phyloP scores from a whole-genome alignment of 129 eudicot genomes.

The Sambucus nigra region DNA sequence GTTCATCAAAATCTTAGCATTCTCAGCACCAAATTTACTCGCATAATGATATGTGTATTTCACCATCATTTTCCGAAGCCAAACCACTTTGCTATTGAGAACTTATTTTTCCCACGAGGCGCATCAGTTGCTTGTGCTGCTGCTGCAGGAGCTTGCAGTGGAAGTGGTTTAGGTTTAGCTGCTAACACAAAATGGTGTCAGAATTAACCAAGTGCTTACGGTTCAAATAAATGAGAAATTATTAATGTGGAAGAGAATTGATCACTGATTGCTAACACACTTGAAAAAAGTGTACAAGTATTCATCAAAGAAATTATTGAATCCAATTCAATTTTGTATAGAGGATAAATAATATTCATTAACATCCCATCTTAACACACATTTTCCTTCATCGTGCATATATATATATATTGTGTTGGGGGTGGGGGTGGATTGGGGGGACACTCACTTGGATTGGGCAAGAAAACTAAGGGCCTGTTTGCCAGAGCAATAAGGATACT shows the following conservation, averaged over 20 bases:
- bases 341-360: too few relatives aligned
- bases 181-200: slow-evolving; percentile 11
- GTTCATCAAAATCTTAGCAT: not conserved
- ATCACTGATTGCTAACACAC: not conserved
- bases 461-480: too few relatives aligned
- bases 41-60: slow-evolving; percentile 11
- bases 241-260: not conserved
- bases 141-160: slow-evolving; percentile 32
- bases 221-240: not conserved
- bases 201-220: not conserved
- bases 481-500: too few relatives aligned
- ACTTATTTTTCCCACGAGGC: slow-evolving; percentile 51
- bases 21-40: slow-evolving; percentile 3
- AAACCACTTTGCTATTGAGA: slow-evolving; percentile 64
- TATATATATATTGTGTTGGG: too few relatives aligned
- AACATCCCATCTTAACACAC: too few relatives aligned
- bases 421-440: too few relatives aligned
- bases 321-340: too few relatives aligned
- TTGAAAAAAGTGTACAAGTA: too few relatives aligned
- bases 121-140: slow-evolving; percentile 29
- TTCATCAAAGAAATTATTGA: too few relatives aligned
- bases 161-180: slow-evolving; percentile 45
- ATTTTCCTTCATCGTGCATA: too few relatives aligned
- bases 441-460: too few relatives aligned
- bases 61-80: slow-evolving; percentile 58